Conservation (phyloP, 805 yeast genomes). For the Saccharomycopsis fermentans region DNA sequence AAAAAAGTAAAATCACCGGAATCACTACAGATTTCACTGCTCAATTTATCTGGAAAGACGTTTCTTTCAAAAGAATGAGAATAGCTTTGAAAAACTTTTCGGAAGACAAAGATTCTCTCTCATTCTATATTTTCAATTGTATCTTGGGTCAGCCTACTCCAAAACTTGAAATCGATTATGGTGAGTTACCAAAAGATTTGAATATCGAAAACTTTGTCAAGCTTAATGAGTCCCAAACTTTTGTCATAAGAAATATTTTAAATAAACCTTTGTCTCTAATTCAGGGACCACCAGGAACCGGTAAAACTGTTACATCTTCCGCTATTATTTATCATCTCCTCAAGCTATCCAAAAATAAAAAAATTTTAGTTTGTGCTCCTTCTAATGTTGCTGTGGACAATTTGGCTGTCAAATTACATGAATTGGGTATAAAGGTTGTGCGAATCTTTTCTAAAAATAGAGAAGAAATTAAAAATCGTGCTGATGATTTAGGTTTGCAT, state of each 20-base stretch:
- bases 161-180: constrained; percentile 31
- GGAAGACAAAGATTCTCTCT: constrained; percentile 52
- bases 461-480: constrained; percentile 68
- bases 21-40: constrained; percentile 62
- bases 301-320: constrained; percentile 90
- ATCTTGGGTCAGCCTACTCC: constrained; percentile 65
- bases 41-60: constrained; percentile 84
- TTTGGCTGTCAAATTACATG: constrained; percentile 60
- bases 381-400: constrained; percentile 94
- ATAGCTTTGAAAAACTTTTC: constrained; percentile 66
- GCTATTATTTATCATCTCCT: constrained; percentile 72
- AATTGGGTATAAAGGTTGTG: constrained; percentile 68
- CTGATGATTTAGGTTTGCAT: constrained; percentile 48
- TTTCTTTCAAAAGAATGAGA: constrained; percentile 77
- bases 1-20: constrained; percentile 46
- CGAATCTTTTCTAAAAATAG: constrained; percentile 67
- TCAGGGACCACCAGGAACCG: constrained; percentile 97
- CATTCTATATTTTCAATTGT: constrained; percentile 65
- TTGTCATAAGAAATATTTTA: constrained; percentile 63
- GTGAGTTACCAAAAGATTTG: constrained; percentile 48
- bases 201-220: constrained; percentile 59
- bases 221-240: constrained; percentile 67
- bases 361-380: constrained; percentile 83
- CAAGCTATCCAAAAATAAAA: constrained; percentile 45
- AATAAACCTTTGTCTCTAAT: constrained; percentile 67